phyloP scores from a whole-genome alignment of 768 basidiomycete species.

The Cystoderma amianthinum region DNA sequence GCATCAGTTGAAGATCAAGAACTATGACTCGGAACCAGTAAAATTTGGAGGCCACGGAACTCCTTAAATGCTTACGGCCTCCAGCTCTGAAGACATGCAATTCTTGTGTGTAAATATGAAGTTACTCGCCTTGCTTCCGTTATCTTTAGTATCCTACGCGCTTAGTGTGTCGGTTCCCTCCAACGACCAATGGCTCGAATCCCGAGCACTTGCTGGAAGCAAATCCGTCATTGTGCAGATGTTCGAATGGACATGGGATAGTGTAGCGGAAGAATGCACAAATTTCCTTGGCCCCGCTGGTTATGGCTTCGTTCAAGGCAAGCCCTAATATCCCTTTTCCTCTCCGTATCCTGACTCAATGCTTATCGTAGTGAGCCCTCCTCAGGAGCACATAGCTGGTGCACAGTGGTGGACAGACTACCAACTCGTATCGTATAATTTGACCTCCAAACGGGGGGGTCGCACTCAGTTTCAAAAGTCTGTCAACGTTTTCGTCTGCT shows the following conservation, averaged over 20 bases:
- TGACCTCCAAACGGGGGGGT: constrained; percentile 61
- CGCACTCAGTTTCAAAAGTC: constrained; percentile 40
- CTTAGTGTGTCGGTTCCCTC: no score
- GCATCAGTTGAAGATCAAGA: no score
- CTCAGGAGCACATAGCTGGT: constrained; percentile 53
- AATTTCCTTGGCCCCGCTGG: constrained; percentile 62
- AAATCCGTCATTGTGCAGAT: constrained; percentile 60
- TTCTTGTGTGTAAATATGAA: no score
- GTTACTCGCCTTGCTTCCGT: no score
- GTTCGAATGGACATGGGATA: constrained; percentile 63
- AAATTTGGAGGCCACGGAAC: no score
- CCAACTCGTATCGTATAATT: constrained; percentile 57
- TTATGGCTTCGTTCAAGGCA: constrained; percentile 67
- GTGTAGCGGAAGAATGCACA: constrained; percentile 57
- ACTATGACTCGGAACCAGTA: no score
- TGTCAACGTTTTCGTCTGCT: constrained; percentile 8
- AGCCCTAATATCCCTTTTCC: constrained; percentile 6
- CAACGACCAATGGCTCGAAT: no score
- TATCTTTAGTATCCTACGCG: no score
- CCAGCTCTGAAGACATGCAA: no score
- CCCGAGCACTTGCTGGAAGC: constrained; percentile 16
- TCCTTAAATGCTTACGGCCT: no score
- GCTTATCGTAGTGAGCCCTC: constrained; percentile 21
- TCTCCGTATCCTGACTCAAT: no score
- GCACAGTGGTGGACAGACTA: constrained; percentile 74